Percentiles rank a stretch among this genome's conserved stretches.
Evolutionary conservation across 1,284 basidiomycete species (phyloP).

Genomic region (Heimioporus retisporus): DNA sequence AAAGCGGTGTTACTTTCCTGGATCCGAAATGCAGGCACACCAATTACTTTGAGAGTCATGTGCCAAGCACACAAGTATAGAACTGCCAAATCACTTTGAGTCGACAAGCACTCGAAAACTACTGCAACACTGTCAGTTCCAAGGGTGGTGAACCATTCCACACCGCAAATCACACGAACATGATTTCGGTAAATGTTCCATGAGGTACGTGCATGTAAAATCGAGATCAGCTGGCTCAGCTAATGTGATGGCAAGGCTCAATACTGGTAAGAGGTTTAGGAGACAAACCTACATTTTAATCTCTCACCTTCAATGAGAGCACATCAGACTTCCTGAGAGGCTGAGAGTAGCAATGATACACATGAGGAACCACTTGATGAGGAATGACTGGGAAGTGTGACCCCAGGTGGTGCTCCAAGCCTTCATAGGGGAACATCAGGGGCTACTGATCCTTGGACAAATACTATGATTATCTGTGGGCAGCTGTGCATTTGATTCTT

Average conservation of each 20-base stretch:
- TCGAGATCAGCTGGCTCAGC: slow-evolving; percentile 1
- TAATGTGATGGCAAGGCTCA: slow-evolving; percentile 7
- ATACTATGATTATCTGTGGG: slow-evolving; percentile 12
- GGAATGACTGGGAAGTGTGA: slow-evolving; percentile 1
- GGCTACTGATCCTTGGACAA: slow-evolving; percentile 28
- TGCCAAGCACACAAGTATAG: background rate
- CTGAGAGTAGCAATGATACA: background rate
- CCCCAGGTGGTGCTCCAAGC: slow-evolving; percentile 12
- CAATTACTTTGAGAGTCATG: slow-evolving; percentile 1
- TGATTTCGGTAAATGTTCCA: slow-evolving; percentile 10
- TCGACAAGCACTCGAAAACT: background rate
- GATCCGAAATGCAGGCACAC: slow-evolving; percentile 23
- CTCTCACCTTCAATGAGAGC: background rate
- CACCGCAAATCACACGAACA: background rate
- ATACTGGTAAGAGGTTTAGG: slow-evolving; percentile 5
- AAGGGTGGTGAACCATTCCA: too few relatives aligned
- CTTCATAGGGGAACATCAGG: background rate
- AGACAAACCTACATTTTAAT: background rate
- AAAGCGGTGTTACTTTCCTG: slow-evolving; percentile 17
- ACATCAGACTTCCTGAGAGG: slow-evolving; percentile 3
- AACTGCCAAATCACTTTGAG: slow-evolving; percentile 5
- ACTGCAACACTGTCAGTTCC: background rate
- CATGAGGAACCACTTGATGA: background rate
- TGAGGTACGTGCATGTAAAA: slow-evolving; percentile 26
- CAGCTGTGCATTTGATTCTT: background rate